phyloP scores from a whole-genome alignment of 768 basidiomycete genomes.

The Pleurotus djamor region DNA sequence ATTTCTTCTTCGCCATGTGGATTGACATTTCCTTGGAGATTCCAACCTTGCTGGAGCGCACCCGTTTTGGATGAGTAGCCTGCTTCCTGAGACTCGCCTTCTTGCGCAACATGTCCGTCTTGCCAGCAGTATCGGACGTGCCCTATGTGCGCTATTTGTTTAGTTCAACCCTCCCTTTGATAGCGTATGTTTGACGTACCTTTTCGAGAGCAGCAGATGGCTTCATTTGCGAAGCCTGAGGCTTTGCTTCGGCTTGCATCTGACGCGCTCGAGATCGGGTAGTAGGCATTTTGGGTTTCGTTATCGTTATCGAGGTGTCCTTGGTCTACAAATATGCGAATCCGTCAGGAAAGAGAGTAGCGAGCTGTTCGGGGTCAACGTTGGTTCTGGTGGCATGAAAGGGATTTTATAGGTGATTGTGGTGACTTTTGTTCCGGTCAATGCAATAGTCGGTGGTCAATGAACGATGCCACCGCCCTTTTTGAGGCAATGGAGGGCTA shows the following conservation, averaged over 20 bases:
- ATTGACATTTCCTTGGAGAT: slow-evolving; percentile 17
- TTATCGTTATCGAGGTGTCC: background rate
- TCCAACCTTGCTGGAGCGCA: slow-evolving; percentile 1
- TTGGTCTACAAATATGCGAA: background rate
- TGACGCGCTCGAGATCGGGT: background rate
- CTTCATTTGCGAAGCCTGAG: background rate
- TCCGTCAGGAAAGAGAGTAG: background rate
- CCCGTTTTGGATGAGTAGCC: background rate
- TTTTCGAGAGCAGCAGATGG: background rate
- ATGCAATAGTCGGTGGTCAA: background rate
- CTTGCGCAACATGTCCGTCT: background rate
- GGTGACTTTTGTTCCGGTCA: background rate
- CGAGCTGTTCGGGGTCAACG: background rate
- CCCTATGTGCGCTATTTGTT: background rate
- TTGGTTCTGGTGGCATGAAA: background rate
- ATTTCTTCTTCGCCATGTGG: slow-evolving; percentile 22
- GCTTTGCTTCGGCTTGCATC: background rate
- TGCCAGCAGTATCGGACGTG: background rate
- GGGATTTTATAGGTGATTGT: background rate
- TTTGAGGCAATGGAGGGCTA: background rate
- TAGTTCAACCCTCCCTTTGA: background rate
- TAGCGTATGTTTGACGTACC: background rate
- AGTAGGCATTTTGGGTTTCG: background rate
- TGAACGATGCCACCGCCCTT: background rate
- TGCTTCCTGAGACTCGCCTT: background rate